Conservation (phyloP, 176 grass and related monocot genomes). For the Triticum monococcum region DNA sequence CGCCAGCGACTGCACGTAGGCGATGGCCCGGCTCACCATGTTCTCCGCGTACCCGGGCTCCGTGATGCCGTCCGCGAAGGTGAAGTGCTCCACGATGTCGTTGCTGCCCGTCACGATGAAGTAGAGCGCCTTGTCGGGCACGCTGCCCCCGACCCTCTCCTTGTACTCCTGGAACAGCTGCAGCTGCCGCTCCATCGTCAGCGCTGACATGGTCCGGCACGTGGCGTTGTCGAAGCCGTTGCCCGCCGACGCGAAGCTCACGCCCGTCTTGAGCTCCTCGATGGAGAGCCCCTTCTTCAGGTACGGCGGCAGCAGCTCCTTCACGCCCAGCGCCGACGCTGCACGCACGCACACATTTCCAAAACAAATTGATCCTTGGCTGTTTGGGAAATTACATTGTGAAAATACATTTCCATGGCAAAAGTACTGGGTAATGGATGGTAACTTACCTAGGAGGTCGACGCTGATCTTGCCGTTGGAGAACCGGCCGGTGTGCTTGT, state of each 20-base stretch:
- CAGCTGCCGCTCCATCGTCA: slow-evolving; percentile 57
- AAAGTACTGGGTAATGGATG: not conserved
- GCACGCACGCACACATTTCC: not conserved
- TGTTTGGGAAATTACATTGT: too few relatives aligned
- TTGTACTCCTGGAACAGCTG: slow-evolving; percentile 74
- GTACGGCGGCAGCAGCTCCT: slow-evolving; percentile 62
- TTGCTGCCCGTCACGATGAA: slow-evolving; percentile 51
- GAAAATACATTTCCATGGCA: too few relatives aligned
- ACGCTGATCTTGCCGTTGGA: slow-evolving; percentile 54
- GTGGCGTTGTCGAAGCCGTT: slow-evolving; percentile 57
- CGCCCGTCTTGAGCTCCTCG: slow-evolving; percentile 60
- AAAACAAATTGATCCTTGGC: not conserved
- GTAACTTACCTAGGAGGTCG: slow-evolving; percentile 46
- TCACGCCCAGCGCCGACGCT: slow-evolving; percentile 55
- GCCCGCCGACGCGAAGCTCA: slow-evolving; percentile 58
- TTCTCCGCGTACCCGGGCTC: slow-evolving; percentile 39
- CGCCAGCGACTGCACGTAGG: slow-evolving; percentile 36
- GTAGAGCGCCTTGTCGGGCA: slow-evolving; percentile 38
- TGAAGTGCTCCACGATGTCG: slow-evolving; percentile 58
- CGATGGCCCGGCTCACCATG: slow-evolving; percentile 30
- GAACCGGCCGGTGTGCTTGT: slow-evolving; percentile 60
- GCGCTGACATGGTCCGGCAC: slow-evolving; percentile 8
- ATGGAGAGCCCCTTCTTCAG: slow-evolving; percentile 24
- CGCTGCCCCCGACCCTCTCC: slow-evolving; percentile 20
- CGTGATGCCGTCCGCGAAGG: slow-evolving; percentile 14